These are phyloP conservation scores for Candida piceae DNA, from an alignment of 805 yeast species.

Conservation along the genomic window DNA sequence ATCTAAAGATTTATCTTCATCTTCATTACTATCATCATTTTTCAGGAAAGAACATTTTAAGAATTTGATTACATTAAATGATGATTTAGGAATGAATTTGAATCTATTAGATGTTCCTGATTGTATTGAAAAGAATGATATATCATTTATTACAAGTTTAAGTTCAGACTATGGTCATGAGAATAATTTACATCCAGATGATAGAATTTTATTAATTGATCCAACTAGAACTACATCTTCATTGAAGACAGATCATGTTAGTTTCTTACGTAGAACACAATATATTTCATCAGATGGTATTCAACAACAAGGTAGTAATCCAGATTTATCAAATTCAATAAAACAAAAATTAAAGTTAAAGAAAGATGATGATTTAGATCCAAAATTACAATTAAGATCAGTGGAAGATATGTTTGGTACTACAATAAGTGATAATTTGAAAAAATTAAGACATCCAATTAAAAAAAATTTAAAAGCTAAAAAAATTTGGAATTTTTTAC, in stretches of 20 bases:
- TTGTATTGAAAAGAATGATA: constrained; percentile 48
- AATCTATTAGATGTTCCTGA: constrained; percentile 66
- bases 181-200: constrained; percentile 64
- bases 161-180: constrained; percentile 20
- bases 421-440: constrained; percentile 36
- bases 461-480: constrained; percentile 71
- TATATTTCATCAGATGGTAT: constrained; percentile 62
- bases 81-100: constrained; percentile 67
- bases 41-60: constrained; percentile 72
- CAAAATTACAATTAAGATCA: constrained; percentile 57
- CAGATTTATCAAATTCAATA: constrained; percentile 5
- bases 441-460: constrained; percentile 66
- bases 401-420: constrained; percentile 78
- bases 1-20: constrained; percentile 38
- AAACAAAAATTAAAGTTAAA: constrained; percentile 18
- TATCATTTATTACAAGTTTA: constrained; percentile 27
- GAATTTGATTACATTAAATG: constrained; percentile 53
- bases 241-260: constrained; percentile 32
- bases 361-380: constrained; percentile 40
- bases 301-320: too few species aligned
- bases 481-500: constrained; percentile 73
- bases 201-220: constrained; percentile 70
- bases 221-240: constrained; percentile 53
- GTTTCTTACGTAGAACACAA: constrained; percentile 91
- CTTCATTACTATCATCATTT: constrained; percentile 60